A percentile compares a stretch with the other conserved stretches of the same genome.
Conservation (phyloP, 2,329 filamentous ascomycete species). For the Lachnellula arida region DNA sequence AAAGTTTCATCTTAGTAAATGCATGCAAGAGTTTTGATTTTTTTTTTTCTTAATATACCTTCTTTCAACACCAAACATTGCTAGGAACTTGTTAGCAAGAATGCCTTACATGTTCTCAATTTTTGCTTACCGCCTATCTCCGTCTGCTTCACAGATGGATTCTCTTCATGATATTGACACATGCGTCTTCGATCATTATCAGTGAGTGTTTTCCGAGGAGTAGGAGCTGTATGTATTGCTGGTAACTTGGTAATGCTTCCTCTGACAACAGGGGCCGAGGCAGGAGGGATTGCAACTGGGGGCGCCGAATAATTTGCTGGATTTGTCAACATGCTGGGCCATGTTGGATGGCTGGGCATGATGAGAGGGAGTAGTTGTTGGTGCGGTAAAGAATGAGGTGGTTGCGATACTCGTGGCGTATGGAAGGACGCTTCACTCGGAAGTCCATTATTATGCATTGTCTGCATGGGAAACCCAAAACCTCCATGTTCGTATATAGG, state of each 20-base stretch:
- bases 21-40: background rate
- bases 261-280: constrained; percentile 42
- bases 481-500: constrained; percentile 65
- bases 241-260: constrained; percentile 42
- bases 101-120: background rate
- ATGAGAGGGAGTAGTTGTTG: constrained; percentile 64
- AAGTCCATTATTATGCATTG: constrained; percentile 57
- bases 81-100: constrained; percentile 42
- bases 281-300: constrained; percentile 50
- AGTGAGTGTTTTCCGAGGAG: constrained; percentile 81
- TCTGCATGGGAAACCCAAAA: constrained; percentile 53
- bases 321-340: constrained; percentile 79
- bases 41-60: constrained; percentile 55
- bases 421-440: constrained; percentile 50
- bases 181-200: constrained; percentile 86
- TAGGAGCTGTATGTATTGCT: constrained; percentile 50
- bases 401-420: constrained; percentile 47
- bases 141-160: constrained; percentile 88
- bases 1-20: constrained; percentile 26
- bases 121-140: constrained; percentile 75
- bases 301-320: constrained; percentile 60
- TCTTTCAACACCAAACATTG: constrained; percentile 91
- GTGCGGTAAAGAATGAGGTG: constrained; percentile 41
- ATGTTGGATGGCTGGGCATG: constrained; percentile 61
- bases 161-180: constrained; percentile 89